Percentiles rank a stretch among this genome's conserved stretches.
These are phyloP conservation scores for Protomyces inouyei DNA, from an alignment of 1,139 yeast genomes.

Conservation along the genomic window DNA sequence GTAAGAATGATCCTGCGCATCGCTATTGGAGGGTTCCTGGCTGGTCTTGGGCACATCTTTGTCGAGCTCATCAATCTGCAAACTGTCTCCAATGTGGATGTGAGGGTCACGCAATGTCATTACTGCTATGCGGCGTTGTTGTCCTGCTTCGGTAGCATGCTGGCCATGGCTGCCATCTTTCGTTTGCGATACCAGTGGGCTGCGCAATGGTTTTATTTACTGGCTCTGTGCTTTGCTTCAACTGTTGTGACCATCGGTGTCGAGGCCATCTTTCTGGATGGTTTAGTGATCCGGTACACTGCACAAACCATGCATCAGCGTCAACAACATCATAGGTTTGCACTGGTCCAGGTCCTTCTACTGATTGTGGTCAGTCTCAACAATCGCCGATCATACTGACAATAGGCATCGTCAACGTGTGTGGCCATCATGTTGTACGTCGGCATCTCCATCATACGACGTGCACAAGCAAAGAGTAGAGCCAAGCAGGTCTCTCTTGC, in stretches of 20 bases:
- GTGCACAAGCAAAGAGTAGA: conserved; percentile 5
- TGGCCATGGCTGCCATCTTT: conserved; percentile 14
- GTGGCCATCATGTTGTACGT: background rate
- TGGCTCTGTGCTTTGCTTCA: background rate
- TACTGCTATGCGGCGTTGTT: conserved; percentile 13
- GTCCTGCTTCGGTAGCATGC: conserved; percentile 18
- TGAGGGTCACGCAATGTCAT: background rate
- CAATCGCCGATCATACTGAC: background rate
- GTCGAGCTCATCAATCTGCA: background rate
- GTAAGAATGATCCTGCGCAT: conserved; percentile 4
- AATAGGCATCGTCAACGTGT: conserved; percentile 10
- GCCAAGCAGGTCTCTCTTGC: conserved; percentile 23
- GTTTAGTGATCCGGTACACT: conserved; percentile 1
- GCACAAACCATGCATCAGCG: background rate
- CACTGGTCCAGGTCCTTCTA: background rate
- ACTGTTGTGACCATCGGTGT: conserved; percentile 11
- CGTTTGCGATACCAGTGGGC: conserved; percentile 22
- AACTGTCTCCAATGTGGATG: conserved; percentile 16
- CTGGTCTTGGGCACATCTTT: background rate
- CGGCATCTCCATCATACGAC: background rate
- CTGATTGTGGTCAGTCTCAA: background rate
- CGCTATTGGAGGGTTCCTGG: conserved; percentile 10
- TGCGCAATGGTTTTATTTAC: conserved; percentile 1
- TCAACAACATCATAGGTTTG: background rate
- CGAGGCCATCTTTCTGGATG: conserved; percentile 21